These are phyloP conservation scores for Lactifluus piperatus DNA, from an alignment of 768 basidiomycete species.

Conservation along the genomic window DNA sequence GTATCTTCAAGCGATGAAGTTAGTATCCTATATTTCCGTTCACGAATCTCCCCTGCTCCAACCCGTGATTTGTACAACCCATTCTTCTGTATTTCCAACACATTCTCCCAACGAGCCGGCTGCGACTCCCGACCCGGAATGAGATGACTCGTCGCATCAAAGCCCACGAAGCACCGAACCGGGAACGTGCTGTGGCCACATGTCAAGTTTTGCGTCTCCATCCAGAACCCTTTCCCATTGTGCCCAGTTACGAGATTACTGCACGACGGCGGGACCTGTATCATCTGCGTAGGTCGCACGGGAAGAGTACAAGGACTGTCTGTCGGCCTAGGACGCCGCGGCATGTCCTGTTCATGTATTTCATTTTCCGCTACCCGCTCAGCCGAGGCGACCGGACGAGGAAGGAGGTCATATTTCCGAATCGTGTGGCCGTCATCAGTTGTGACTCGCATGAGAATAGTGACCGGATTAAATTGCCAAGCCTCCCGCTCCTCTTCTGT, in stretches of 20 bases:
- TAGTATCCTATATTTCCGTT: slow-evolving; percentile 25
- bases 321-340: background rate
- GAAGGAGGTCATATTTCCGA: slow-evolving; percentile 27
- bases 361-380: background rate
- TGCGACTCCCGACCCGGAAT: slow-evolving; percentile 9
- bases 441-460: slow-evolving; percentile 25
- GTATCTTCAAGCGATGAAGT: slow-evolving; percentile 28
- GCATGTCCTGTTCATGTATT: background rate
- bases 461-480: slow-evolving; percentile 29
- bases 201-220: slow-evolving; percentile 29
- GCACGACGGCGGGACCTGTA: slow-evolving; percentile 26
- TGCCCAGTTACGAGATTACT: slow-evolving; percentile 23
- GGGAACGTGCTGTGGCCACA: slow-evolving; percentile 24
- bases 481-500: slow-evolving; percentile 20
- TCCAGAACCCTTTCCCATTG: slow-evolving; percentile 31
- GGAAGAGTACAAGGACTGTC: slow-evolving; percentile 25
- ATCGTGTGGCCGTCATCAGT: slow-evolving; percentile 23
- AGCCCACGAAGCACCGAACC: slow-evolving; percentile 28
- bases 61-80: slow-evolving; percentile 26
- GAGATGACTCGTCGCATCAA: slow-evolving; percentile 22
- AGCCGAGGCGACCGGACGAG: slow-evolving; percentile 15
- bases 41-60: slow-evolving; percentile 27
- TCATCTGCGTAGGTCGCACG: slow-evolving; percentile 19
- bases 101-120: slow-evolving; percentile 14
- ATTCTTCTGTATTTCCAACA: slow-evolving; percentile 23